Conservation (phyloP, 192 early-diverging fungal genomes). For the Entomortierella lignicola region DNA sequence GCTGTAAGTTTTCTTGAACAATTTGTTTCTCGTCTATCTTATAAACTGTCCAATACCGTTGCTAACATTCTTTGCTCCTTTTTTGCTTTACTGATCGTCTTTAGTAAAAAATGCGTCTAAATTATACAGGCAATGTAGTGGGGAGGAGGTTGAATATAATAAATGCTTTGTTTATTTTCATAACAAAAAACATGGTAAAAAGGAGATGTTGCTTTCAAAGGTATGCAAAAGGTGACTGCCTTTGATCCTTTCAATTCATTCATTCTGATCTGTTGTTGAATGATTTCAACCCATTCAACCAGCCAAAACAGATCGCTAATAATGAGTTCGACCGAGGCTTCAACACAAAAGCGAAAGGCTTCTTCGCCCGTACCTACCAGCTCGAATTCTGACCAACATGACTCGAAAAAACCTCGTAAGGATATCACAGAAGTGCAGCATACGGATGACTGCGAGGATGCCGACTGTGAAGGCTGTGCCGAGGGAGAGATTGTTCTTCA, state of each 20-base stretch:
- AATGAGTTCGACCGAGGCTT: constrained; percentile 30
- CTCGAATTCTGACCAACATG: background rate
- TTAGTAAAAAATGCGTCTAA: background rate
- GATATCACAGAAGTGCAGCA: constrained; percentile 37
- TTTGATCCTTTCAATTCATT: too few relatives aligned
- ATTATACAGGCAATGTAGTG: background rate
- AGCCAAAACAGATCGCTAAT: too few relatives aligned
- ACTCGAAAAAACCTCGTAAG: constrained; percentile 37
- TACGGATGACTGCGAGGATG: constrained; percentile 65
- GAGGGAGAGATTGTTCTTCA: constrained; percentile 70
- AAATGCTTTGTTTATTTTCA: constrained; percentile 1
- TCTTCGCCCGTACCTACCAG: constrained; percentile 10
- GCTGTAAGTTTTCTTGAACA: constrained; percentile 23
- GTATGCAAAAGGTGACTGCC: too few relatives aligned
- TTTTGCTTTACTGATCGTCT: background rate
- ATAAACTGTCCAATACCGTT: background rate
- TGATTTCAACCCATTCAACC: too few relatives aligned
- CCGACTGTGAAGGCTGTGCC: constrained; percentile 68
- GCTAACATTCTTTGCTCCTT: background rate
- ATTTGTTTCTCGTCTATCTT: too few relatives aligned
- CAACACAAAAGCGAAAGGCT: constrained; percentile 44
- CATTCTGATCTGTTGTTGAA: too few relatives aligned
- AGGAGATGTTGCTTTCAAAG: too few relatives aligned
- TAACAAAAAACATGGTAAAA: background rate
- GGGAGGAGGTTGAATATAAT: background rate